Base-by-base conservation (phyloP, 495 filamentous ascomycete species). In the Aspergillus kassunensis region DNA sequence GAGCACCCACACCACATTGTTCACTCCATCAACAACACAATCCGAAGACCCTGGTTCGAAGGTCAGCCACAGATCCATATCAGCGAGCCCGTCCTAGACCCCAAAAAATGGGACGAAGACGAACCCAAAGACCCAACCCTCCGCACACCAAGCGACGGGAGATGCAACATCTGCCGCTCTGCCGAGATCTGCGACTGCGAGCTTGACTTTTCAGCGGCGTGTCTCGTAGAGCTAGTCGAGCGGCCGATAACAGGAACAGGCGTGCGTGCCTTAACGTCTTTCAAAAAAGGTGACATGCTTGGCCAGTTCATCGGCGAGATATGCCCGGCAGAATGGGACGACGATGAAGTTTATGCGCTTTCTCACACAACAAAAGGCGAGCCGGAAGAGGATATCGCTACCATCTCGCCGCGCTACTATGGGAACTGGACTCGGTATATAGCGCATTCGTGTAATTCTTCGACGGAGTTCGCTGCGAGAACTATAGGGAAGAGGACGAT, bases 371-470 rank as follows among this genome's bases (percentile, higher is more conserved):
- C 49, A 34, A 40, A 46, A 30, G 10, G 5, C 12, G 18, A 34
- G 16, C n/a, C 15, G 12, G 8, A n/a, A 21, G 5, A 18, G 8
- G 4, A 4, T 15, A 12, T 34, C 6, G 36, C 29, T 12, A 21
- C 12, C 3, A 49, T 62, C 27, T 45, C 42, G 21, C 16, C 52
- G 1, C 30, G 52, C 31, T 16, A 37, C 4, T 57, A 63, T 31
- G 78, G 78, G 0, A 77, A 75, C 37, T 76, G 76, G 47, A 88
- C 86, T 6, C 68, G 87, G 12, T 91, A 83, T 60, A 79, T 90
- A 64, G 90, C 88, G 57, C 88, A 90, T 59, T 84, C 79, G 18
- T 91, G 88, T 63, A 70, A 82, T 0, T 72, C 84, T 0, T 84
- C 56, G 18, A 60, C 59, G 7, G 10, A 31, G 1, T 73, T 72